Conservation (phyloP, 768 basidiomycete genomes). For the Lentinula sp. region DNA sequence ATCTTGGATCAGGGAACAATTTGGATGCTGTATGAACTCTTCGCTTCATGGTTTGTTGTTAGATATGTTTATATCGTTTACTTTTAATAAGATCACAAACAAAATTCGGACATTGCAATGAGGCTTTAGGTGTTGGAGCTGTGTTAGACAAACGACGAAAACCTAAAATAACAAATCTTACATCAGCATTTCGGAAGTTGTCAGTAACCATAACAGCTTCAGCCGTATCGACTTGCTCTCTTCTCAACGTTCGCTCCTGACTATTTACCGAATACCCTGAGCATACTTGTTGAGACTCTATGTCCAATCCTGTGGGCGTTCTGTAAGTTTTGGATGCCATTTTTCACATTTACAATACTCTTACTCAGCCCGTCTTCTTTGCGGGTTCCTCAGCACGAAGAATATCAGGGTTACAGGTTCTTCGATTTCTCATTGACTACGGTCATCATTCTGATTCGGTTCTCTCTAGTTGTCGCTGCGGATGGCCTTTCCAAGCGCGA, state of each 20-base stretch:
- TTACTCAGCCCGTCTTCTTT: conserved; percentile 1
- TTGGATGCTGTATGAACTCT: too few relatives aligned
- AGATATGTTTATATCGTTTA: too few relatives aligned
- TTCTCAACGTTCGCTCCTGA: too few relatives aligned
- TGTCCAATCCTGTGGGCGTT: conserved; percentile 42
- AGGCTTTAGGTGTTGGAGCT: too few relatives aligned
- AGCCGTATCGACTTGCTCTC: too few relatives aligned
- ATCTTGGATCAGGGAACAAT: too few relatives aligned
- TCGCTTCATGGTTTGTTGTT: too few relatives aligned
- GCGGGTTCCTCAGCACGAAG: conserved; percentile 39
- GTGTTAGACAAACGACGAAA: not conserved
- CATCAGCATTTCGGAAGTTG: not conserved
- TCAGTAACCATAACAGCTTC: too few relatives aligned
- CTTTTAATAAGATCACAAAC: too few relatives aligned
- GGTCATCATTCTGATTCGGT: not conserved
- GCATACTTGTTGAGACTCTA: conserved; percentile 13
- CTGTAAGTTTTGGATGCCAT: conserved; percentile 28
- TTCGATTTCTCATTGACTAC: not conserved
- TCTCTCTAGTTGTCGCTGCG: conserved; percentile 78
- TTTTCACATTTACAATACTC: conserved; percentile 11
- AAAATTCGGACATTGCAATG: too few relatives aligned
- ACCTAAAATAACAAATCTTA: not conserved
- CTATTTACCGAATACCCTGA: not conserved
- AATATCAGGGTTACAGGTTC: conserved; percentile 77
- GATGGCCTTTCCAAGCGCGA: conserved; percentile 92